phyloP scores from a whole-genome alignment of 2,329 filamentous ascomycete genomes.

The Fonsecaea monophora region DNA sequence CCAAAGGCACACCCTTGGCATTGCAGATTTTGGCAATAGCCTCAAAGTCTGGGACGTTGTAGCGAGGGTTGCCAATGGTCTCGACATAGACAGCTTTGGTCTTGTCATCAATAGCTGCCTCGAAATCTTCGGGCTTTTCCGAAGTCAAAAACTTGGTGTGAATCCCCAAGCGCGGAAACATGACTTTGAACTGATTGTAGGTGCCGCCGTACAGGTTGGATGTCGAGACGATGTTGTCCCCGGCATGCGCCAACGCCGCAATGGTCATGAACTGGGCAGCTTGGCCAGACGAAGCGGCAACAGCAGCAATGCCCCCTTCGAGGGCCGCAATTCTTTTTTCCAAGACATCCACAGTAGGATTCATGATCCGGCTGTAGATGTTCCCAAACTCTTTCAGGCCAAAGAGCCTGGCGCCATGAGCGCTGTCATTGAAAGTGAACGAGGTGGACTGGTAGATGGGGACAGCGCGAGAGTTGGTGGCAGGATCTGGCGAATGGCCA shows the following conservation, averaged over 20 bases:
- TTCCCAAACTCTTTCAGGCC: conserved; percentile 97
- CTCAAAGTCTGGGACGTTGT: conserved; percentile 87
- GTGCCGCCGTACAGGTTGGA: conserved; percentile 88
- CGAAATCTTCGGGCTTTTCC: conserved; percentile 71
- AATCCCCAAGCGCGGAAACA: conserved; percentile 79
- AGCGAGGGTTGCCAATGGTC: conserved; percentile 85
- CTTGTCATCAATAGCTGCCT: conserved; percentile 80
- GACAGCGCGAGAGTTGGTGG: conserved; percentile 86
- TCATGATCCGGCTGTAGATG: conserved; percentile 97
- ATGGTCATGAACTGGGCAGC: conserved; percentile 88
- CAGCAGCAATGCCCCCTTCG: conserved; percentile 75
- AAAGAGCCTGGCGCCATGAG: conserved; percentile 92
- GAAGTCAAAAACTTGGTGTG: conserved; percentile 80
- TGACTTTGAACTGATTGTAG: conserved; percentile 92
- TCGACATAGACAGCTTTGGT: conserved; percentile 89
- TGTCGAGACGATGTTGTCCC: conserved; percentile 88
- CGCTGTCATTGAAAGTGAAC: conserved; percentile 93
- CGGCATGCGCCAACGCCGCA: conserved; percentile 74
- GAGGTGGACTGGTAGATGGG: conserved; percentile 97
- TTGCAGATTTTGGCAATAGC: conserved; percentile 80
- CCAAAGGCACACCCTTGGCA: conserved; percentile 66
- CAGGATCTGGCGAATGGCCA: conserved; percentile 78
- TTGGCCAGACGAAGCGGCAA: conserved; percentile 76
- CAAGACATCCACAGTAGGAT: conserved; percentile 93
- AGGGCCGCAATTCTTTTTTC: conserved; percentile 67